These are phyloP conservation scores for Exophiala phaeomuriformis DNA, from an alignment of 2,329 filamentous ascomycete species.

Conservation along the genomic window DNA sequence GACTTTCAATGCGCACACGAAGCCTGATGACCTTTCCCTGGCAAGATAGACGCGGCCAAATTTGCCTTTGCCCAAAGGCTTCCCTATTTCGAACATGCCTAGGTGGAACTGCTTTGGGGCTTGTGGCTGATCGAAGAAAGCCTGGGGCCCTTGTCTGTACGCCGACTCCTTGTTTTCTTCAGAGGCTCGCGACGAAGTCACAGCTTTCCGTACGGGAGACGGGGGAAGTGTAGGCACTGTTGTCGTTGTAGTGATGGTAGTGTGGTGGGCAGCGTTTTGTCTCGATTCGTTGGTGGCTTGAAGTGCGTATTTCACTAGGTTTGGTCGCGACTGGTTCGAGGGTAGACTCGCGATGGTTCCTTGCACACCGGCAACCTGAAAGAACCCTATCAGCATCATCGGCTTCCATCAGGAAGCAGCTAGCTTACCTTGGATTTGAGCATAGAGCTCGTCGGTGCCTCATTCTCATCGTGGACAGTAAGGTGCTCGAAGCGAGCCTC, in stretches of 20 bases:
- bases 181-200: slow-evolving; percentile 37
- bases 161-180: slow-evolving; percentile 43
- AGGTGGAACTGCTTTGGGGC: slow-evolving; percentile 63
- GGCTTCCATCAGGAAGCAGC: neutral
- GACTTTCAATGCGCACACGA: slow-evolving; percentile 80
- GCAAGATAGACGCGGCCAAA: slow-evolving; percentile 82
- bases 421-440: slow-evolving; percentile 67
- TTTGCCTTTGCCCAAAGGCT: slow-evolving; percentile 78
- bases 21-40: slow-evolving; percentile 68
- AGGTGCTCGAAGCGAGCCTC: slow-evolving; percentile 86
- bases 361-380: slow-evolving; percentile 8
- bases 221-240: slow-evolving; percentile 33
- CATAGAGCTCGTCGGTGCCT: slow-evolving; percentile 51
- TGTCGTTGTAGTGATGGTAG: slow-evolving; percentile 34
- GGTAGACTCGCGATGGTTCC: slow-evolving; percentile 32
- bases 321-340: slow-evolving; percentile 58
- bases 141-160: slow-evolving; percentile 13
- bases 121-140: slow-evolving; percentile 51
- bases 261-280: slow-evolving; percentile 50
- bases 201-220: slow-evolving; percentile 50
- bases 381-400: neutral
- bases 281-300: slow-evolving; percentile 65
- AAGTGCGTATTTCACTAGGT: slow-evolving; percentile 77
- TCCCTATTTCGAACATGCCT: slow-evolving; percentile 89
- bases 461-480: slow-evolving; percentile 83